Base-by-base conservation (phyloP, 1,139 yeast genomes). In the Geotrichum klebahnii region DNA sequence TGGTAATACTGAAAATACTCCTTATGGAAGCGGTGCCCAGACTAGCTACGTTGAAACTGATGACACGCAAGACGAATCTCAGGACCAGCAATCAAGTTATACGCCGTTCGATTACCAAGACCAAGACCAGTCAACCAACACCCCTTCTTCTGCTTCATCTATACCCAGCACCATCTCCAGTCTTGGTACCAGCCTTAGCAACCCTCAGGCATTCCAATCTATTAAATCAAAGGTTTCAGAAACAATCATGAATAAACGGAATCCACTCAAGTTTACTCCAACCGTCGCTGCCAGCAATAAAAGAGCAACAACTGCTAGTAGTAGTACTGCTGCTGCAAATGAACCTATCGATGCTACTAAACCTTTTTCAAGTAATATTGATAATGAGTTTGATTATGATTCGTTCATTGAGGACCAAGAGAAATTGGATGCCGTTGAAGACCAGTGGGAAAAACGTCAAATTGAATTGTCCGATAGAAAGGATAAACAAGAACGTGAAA, bases 381-480 rank as follows among this genome's bases (percentile, higher is more conserved):
- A 56, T 40, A 46, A 49, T 32, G 53, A 56, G 16, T 56, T 56
- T 46, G 58, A 56, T 28, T 53, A 52, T 34, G 59, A 56, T 42
- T 32, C 50, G 32, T 56, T 56, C 37, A 56, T 56, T 37, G 44
- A 46, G 39, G 56, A 56, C n/a, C 50, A 55, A 35, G 47, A 53
- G 31, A 20, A 48, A 34, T 39, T 43, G 44, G 45, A 52, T 33
- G 46, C 49, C 22, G 46, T 50, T 22, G 44, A 42, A 14, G 44
- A 43, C 3, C 40, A 34, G 22, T 29, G 35, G 19, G 48, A 46
- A 20, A 23, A 28, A 6, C 36, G 42, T 4, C 24, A 33, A 26
- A 36, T 14, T 31, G 41, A 37, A 24, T 22, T 48, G 2, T 29
- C 20, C 16, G 22, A 37, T 29, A 35, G 35, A 24, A 19, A 17